Base-by-base conservation (phyloP, 2,329 filamentous ascomycete species). In the Blastomyces parvus region DNA sequence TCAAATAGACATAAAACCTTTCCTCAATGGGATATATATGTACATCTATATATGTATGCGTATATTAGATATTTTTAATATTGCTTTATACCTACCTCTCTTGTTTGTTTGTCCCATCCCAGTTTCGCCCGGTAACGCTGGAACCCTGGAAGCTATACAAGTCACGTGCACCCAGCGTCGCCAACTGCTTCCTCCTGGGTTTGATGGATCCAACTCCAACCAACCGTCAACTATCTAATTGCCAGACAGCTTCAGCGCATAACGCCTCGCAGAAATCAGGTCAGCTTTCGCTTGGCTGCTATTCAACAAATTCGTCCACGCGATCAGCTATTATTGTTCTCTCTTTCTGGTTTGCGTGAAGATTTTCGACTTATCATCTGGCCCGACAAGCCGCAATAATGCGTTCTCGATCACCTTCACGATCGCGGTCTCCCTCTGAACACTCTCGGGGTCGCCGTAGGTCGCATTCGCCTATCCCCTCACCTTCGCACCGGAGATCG, bases 381-480 rank as follows among this genome's bases (percentile, higher is more conserved):
- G 4, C 27, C 27, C 14, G 5, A n/a, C 1, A n/a, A 36, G 42
- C 33, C 22, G 60, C 40, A 36, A 46, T 64, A 33, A 46, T 65
- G 38, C 68, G 66, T 60, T 72, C 72, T 27, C 65, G 62, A 58
- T 64, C 63, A 19, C 44, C 69, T 9, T 67, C 68, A 57, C 68
- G 69, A 57, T 69, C 68, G 25, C 71, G 68, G 38, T 75, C 74
- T 62, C 70, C 71, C 53, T 65, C 66, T 61, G 70, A 69, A 42
- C 67, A 50, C 62, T 60, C 65, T 61, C 40, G 64, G 65, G 60
- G 62, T 27, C 63, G 69, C 63, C 68, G 69, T 6, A 67, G 66
- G 19, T 65, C 64, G 14, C 62, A 58, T 61, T 66, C 68, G 17
- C 61, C 66, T 55, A 56, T 59, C 55, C 57, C 60, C 60, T 38